Evolutionary conservation across 192 early-diverging fungal genomes (phyloP).

Genomic region (Entophlyctis luteolus): DNA sequence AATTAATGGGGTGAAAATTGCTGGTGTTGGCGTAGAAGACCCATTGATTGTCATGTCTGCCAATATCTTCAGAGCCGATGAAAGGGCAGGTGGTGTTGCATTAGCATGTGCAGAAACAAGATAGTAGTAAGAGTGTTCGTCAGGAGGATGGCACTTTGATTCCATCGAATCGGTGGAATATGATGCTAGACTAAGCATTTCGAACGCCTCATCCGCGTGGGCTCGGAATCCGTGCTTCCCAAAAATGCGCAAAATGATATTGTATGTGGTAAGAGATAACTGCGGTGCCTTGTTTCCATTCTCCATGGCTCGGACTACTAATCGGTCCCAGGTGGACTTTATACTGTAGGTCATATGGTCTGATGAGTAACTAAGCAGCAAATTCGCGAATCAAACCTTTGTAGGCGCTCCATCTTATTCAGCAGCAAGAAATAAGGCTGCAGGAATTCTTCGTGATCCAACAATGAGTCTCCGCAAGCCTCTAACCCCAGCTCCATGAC

Average conservation of each 20-base stretch:
- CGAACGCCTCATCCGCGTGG: not conserved
- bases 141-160: not conserved
- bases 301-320: not conserved
- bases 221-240: not conserved
- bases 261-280: not conserved
- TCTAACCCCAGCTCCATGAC: too few relatives aligned
- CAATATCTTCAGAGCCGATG: slow-evolving; percentile 6
- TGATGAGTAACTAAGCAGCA: not conserved
- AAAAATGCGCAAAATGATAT: not conserved
- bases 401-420: not conserved
- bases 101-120: slow-evolving; percentile 5
- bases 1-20: slow-evolving; percentile 34
- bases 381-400: not conserved
- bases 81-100: not conserved
- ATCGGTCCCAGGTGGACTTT: not conserved
- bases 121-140: slow-evolving; percentile 13
- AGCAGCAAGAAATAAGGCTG: not conserved
- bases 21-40: not conserved
- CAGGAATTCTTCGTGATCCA: too few relatives aligned
- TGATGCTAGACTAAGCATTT: not conserved
- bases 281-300: not conserved
- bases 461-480: too few relatives aligned
- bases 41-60: not conserved
- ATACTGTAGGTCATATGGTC: not conserved
- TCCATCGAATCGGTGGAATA: not conserved